Percentiles rank a stretch among this genome's conserved stretches.
These are phyloP conservation scores for Phylloporus sp. DNA, from an alignment of 768 basidiomycete genomes.

Conservation along the genomic window DNA sequence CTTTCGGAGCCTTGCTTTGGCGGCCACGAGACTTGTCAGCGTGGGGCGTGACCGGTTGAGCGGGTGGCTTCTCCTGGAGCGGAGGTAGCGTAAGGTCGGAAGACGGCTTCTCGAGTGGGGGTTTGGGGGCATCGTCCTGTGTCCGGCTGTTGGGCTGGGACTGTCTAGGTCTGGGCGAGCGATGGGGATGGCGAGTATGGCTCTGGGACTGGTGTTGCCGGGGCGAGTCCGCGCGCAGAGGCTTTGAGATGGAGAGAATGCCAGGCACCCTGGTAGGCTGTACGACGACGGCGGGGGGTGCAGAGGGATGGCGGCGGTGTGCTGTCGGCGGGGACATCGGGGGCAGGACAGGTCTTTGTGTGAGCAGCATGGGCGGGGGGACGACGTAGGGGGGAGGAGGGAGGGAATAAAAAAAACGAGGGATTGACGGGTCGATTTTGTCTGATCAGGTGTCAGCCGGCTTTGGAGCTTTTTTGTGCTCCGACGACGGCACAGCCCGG, in stretches of 20 bases:
- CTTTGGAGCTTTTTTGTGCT: slow-evolving; percentile 32
- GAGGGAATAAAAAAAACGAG: slow-evolving; percentile 19
- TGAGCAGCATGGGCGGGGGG: slow-evolving; percentile 37
- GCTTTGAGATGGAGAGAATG: slow-evolving; percentile 67
- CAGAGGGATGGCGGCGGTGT: slow-evolving; percentile 68
- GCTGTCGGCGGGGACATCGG: slow-evolving; percentile 31
- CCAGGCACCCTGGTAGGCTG: slow-evolving; percentile 74
- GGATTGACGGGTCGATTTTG: slow-evolving; percentile 25
- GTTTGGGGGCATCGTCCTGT: slow-evolving; percentile 30
- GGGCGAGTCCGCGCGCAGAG: slow-evolving; percentile 32
- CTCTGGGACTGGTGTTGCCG: slow-evolving; percentile 36
- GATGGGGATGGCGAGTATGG: slow-evolving; percentile 32
- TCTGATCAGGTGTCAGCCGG: slow-evolving; percentile 29
- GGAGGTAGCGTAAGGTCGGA: slow-evolving; percentile 33
- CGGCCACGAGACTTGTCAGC: slow-evolving; percentile 34
- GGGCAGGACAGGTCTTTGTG: slow-evolving; percentile 34
- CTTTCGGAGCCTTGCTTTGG: slow-evolving; percentile 38
- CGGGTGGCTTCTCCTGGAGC: slow-evolving; percentile 25
- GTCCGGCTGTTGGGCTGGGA: slow-evolving; percentile 15
- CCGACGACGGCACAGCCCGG: slow-evolving; percentile 31
- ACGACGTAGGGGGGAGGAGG: neutral
- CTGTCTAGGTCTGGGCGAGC: slow-evolving; percentile 37
- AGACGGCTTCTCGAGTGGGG: slow-evolving; percentile 23
- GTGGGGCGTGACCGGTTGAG: slow-evolving; percentile 14
- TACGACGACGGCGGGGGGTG: slow-evolving; percentile 61